Evolutionary conservation across 139 green algal genomes (phyloP).

Genomic region (Closterium sp.): DNA sequence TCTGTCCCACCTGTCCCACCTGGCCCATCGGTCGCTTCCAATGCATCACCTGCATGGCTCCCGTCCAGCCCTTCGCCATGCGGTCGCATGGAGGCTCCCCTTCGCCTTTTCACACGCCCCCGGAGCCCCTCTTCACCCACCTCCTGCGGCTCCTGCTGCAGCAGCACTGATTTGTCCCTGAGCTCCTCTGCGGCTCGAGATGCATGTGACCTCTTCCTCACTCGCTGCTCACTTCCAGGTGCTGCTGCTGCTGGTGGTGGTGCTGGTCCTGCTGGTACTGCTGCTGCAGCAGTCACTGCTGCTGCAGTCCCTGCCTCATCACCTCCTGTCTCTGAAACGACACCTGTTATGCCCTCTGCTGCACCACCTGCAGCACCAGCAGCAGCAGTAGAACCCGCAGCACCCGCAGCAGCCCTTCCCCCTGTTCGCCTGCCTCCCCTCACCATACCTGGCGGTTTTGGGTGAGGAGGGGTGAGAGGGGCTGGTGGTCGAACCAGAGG

Average conservation of each 20-base stretch:
- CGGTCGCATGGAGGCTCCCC: not conserved
- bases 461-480: not conserved
- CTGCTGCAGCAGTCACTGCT: too few species aligned
- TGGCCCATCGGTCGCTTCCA: not conserved
- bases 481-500: not conserved
- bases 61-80: not conserved
- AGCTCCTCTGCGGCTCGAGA: not conserved
- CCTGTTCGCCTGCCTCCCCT: not conserved
- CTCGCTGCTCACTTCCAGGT: not conserved
- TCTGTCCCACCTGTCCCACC: too few species aligned
- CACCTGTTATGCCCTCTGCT: not conserved
- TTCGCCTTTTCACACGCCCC: not conserved
- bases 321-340: too few species aligned
- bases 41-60: not conserved
- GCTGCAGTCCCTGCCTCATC: too few species aligned
- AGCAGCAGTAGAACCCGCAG: too few species aligned
- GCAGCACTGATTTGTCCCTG: too few species aligned
- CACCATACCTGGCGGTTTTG: not conserved
- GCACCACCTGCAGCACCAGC: not conserved
- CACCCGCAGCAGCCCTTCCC: too few species aligned
- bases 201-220: not conserved
- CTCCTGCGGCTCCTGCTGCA: not conserved
- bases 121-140: not conserved
- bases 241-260: too few species aligned
- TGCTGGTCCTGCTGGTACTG: too few species aligned